Percentiles rank a stretch among this genome's conserved stretches.
These are phyloP conservation scores for Platanthera guangdongensis DNA, from an alignment of 106 monocot species.

Conservation along the genomic window DNA sequence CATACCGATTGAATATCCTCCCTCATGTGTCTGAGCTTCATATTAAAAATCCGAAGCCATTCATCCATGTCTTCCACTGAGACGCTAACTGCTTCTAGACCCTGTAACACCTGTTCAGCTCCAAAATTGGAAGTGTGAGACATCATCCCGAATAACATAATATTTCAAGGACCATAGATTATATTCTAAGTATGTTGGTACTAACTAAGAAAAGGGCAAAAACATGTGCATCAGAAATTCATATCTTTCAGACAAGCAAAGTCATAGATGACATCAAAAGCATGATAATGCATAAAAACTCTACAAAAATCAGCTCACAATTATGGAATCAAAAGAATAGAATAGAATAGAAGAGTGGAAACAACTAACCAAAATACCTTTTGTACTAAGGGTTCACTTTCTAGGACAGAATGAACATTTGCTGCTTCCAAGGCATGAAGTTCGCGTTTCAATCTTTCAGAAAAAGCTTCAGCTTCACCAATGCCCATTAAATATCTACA, in stretches of 20 bases:
- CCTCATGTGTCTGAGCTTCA: conserved; percentile 97
- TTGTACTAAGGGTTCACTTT: conserved; percentile 84
- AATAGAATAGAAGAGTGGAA: not conserved
- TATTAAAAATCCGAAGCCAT: conserved; percentile 94
- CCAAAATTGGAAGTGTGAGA: not conserved
- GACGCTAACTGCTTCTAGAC: conserved; percentile 58
- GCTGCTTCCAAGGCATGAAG: conserved; percentile 95
- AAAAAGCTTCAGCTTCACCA: conserved; percentile 99
- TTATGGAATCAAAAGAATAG: not conserved
- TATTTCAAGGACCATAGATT: not conserved
- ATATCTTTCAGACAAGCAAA: not conserved
- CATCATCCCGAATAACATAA: not conserved
- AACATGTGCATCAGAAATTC: not conserved
- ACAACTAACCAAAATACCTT: conserved; percentile 41
- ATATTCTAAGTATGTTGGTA: not conserved
- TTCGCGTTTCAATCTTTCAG: conserved; percentile 88
- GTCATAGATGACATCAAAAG: not conserved
- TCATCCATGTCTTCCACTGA: conserved; percentile 99
- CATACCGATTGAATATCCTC: conserved; percentile 98
- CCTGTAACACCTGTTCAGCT: conserved; percentile 65
- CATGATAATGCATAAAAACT: not conserved
- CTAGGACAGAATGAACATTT: conserved; percentile 87
- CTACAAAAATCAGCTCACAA: not conserved
- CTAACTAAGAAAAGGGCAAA: not conserved
- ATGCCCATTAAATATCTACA: conserved; percentile 95